Base-by-base conservation (phyloP, 257 asterid genomes). In the Nicotiana tomentosiformis region DNA sequence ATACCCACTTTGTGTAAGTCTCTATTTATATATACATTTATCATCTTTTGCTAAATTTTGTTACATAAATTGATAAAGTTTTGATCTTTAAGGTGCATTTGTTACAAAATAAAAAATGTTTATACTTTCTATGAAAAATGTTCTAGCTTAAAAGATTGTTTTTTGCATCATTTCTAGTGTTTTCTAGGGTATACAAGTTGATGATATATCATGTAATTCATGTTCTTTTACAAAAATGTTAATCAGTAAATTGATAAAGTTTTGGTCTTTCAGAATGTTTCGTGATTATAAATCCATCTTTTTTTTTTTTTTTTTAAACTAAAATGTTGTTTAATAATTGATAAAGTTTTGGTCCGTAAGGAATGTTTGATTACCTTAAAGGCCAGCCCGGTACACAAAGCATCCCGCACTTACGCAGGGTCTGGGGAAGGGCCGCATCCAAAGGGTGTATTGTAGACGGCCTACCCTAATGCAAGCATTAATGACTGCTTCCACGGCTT, bases 1-100 rank as follows among this genome's bases (percentile, higher is more conserved):
- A 91, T 95, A 83, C 96, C 98, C 10, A 95, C 98, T 84, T 90
- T 91, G 17, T 84, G 98, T 95, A 83, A 88, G 97, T 82, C 49
- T 32, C 53, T 4, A 29, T n/a, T 15, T 61, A 11, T 56, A 39
- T 49, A 37, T n/a, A 64, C 10, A 35, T 68, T 7, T 14, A 30
- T 26, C 16, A 43, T 16, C 33, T 43, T 72, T 26, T 66, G 74
- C 37, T 18, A 12, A 15, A 32, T 35, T 10, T 69, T 43, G 51
- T 17, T 39, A 30, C 32, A 7, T 26, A 10, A 69, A 15, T 69
- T 49, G 17, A 32, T 69, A 3, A 69, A 7, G 26, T 69, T 69
- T 69, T 66, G 74, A 66, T 30, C 20, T 66, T 43, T 43, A 43
- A 0, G 51, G 3, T 70, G 78, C 60, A 4, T 18, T 58, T 58